Evolutionary conservation across 164 flowering plant genomes (phyloP), one percentile per base, ranked within the genome.

Genomic region (Cinnamomum chago): DNA sequence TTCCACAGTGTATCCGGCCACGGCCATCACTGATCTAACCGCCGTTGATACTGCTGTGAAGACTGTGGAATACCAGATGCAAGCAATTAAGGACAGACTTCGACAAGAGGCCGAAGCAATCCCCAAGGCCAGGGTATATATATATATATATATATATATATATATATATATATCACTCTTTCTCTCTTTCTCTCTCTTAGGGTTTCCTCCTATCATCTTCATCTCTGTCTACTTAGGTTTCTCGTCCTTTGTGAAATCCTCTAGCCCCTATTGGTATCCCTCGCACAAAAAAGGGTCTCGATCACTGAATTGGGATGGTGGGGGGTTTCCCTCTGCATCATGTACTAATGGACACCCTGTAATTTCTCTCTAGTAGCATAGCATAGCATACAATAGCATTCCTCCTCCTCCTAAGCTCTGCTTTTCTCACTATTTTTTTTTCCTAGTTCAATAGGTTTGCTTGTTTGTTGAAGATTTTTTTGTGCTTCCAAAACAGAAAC

Each of bases 21-120:
- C 86, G 62, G 82, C 84, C 77, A 64, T 89, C 71, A 7, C 87
- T 18, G 98, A 93, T 84, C 74, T 93, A 67, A 82, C 90, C 22
- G 89, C 87, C 12, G 77, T 92, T 1, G 97, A 89, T 40, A 80
- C 89, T 0, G 75, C 92, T 0, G 78, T 93, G 84, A 87, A 83
- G 77, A 85, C 87, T 0, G 84, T 95, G 97, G 97, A 95, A 86
- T 86, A 85, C 74, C 98, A 95, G 82, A 83, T 95, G 17, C 88
- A 89, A 70, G 82, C 89, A 18, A 88, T 95, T 75, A 91, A 92
- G 80, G 84, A 87, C 55, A 85, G 93, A 2, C 51, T 95, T 77
- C 87, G 89, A 17, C 97, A 93, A 68, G 99, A 95, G 67, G 79
- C 85, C 33, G 82, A 81, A 79, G 93, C 95, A 3, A 85, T 95